Evolutionary conservation across 192 early-diverging fungal genomes (phyloP).

Genomic region (Dissophora ornata): DNA sequence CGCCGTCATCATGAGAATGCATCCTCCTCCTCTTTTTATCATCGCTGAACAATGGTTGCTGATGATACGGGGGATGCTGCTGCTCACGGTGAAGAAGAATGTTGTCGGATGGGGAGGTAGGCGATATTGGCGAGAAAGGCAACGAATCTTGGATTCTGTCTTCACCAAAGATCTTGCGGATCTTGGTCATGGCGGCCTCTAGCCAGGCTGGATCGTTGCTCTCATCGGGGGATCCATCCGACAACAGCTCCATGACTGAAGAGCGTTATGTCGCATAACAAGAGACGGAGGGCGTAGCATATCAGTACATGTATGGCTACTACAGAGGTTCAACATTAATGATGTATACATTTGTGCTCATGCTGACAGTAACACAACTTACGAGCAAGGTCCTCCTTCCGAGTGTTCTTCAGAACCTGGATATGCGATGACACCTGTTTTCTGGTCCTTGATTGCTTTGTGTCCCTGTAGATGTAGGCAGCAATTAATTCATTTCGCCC

Average conservation of each 20-base stretch:
- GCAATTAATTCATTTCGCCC: slow-evolving; percentile 82
- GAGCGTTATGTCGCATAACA: background rate
- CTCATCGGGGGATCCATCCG: slow-evolving; percentile 36
- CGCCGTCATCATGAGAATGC: background rate
- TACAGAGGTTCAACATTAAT: too few species aligned
- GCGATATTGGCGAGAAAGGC: slow-evolving; percentile 17
- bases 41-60: background rate
- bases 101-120: slow-evolving; percentile 31
- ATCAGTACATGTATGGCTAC: background rate
- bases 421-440: slow-evolving; percentile 86
- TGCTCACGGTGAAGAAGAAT: background rate
- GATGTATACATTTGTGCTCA: too few species aligned
- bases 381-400: slow-evolving; percentile 64
- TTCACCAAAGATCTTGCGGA: slow-evolving; percentile 27
- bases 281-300: background rate
- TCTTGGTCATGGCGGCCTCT: slow-evolving; percentile 28
- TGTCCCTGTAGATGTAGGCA: slow-evolving; percentile 76
- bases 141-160: slow-evolving; percentile 20
- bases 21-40: background rate
- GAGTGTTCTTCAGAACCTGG: slow-evolving; percentile 80
- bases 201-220: slow-evolving; percentile 27
- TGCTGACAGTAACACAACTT: slow-evolving; percentile 19
- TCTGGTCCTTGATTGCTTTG: slow-evolving; percentile 69
- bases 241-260: slow-evolving; percentile 46
- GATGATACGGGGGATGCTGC: background rate